These are phyloP conservation scores for Fibroporia radiculosa DNA, from an alignment of 768 basidiomycete genomes.

Conservation along the genomic window DNA sequence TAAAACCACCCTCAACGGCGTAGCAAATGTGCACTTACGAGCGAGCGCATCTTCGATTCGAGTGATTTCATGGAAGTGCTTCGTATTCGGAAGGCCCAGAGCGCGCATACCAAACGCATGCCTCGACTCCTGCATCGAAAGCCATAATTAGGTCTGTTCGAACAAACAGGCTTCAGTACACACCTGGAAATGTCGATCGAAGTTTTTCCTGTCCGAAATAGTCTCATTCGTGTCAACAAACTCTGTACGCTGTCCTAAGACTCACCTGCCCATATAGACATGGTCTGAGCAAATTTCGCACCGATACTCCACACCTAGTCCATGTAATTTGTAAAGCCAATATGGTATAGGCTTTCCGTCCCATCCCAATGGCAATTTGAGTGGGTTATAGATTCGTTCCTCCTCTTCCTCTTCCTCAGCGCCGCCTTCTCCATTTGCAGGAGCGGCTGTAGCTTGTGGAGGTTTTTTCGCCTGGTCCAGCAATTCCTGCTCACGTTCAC, in stretches of 20 bases:
- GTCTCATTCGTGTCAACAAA: not conserved
- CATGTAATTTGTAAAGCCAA: constrained; percentile 97
- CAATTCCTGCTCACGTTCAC: constrained; percentile 92
- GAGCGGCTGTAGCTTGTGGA: constrained; percentile 38
- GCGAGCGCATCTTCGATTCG: constrained; percentile 94
- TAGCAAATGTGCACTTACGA: constrained; percentile 43
- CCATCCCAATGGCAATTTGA: constrained; percentile 95
- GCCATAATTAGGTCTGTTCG: not conserved
- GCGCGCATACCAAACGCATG: constrained; percentile 99
- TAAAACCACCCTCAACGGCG: not conserved
- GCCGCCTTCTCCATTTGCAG: constrained; percentile 35
- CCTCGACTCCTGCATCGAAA: constrained; percentile 62
- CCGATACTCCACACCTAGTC: constrained; percentile 93
- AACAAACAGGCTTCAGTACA: constrained; percentile 5
- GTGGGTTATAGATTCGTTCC: constrained; percentile 94
- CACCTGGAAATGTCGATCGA: constrained; percentile 92
- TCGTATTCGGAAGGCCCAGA: constrained; percentile 93
- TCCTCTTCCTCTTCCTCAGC: constrained; percentile 90
- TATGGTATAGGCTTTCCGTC: constrained; percentile 99
- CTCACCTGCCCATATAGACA: constrained; percentile 91
- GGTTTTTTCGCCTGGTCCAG: constrained; percentile 59
- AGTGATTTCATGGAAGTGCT: constrained; percentile 99
- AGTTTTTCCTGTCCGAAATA: constrained; percentile 69
- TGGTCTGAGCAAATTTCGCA: constrained; percentile 98
- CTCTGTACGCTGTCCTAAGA: not conserved